phyloP scores from a whole-genome alignment of 2,329 filamentous ascomycete genomes.

The Fusarium incarnatum region DNA sequence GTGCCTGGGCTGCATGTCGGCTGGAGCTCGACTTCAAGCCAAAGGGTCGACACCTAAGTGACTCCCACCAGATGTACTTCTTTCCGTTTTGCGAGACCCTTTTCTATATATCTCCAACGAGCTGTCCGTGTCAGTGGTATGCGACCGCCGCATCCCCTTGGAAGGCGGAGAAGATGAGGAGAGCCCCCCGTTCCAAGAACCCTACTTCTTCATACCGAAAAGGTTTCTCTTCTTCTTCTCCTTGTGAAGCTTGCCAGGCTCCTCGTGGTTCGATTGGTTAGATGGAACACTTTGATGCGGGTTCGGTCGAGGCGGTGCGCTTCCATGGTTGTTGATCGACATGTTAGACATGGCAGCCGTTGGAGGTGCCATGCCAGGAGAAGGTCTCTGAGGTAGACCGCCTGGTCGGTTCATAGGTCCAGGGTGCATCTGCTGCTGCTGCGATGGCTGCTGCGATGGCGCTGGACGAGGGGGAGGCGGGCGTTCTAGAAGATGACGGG shows the following conservation, averaged over 20 bases:
- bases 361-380: constrained; percentile 53
- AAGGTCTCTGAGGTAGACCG: constrained; percentile 44
- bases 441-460: constrained; percentile 44
- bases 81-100: constrained; percentile 2
- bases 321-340: constrained; percentile 55
- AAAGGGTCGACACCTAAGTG: not conserved
- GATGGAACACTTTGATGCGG: constrained; percentile 31
- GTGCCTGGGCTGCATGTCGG: constrained; percentile 8
- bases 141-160: constrained; percentile 22
- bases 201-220: constrained; percentile 69
- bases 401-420: constrained; percentile 42
- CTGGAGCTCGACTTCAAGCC: constrained; percentile 1
- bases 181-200: constrained; percentile 45
- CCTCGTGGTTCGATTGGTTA: constrained; percentile 33
- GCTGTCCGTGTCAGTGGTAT: constrained; percentile 27
- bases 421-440: constrained; percentile 9
- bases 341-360: constrained; percentile 67
- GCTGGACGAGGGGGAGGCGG: constrained; percentile 64
- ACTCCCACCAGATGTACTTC: constrained; percentile 6
- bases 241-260: constrained; percentile 61
- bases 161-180: constrained; percentile 22
- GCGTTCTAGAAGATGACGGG: constrained; percentile 86
- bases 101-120: constrained; percentile 10
- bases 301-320: constrained; percentile 30
- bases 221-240: constrained; percentile 72